These are phyloP conservation scores for Paraleonurus japonicus DNA, from an alignment of 257 asterid genomes.

Conservation along the genomic window DNA sequence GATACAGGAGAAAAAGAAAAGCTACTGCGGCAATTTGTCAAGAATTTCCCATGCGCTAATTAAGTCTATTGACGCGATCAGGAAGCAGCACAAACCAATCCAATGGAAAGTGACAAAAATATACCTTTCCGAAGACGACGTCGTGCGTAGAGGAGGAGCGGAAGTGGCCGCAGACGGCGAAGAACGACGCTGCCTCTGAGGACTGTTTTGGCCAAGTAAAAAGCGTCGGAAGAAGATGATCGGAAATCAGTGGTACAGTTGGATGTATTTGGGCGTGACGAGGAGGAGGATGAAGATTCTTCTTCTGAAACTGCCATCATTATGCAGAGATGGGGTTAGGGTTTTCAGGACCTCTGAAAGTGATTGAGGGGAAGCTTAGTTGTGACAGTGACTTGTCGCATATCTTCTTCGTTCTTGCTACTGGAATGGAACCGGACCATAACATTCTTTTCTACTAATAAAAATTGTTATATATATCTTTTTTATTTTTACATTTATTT, in stretches of 20 bases:
- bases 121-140: constrained; percentile 87
- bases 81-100: not conserved
- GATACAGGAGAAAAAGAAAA: not conserved
- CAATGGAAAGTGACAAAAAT: not conserved
- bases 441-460: not conserved
- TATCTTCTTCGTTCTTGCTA: not conserved
- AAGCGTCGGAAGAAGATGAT: constrained; percentile 43
- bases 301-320: constrained; percentile 34
- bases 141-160: constrained; percentile 72
- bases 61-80: not conserved
- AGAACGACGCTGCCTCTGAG: constrained; percentile 81
- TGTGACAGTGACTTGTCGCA: not conserved
- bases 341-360: not conserved
- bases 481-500: too few species aligned
- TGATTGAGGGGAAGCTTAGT: constrained; percentile 6
- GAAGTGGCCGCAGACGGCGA: constrained; percentile 79
- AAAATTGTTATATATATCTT: too few species aligned
- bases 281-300: constrained; percentile 56
- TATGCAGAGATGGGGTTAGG: constrained; percentile 17
- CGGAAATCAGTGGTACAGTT: constrained; percentile 31
- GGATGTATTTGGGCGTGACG: constrained; percentile 40
- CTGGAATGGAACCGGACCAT: not conserved
- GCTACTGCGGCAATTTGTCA: not conserved
- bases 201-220: constrained; percentile 81
- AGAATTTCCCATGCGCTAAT: not conserved